A percentile compares a stretch with the other conserved stretches of the same genome.
phyloP scores from a whole-genome alignment of 257 asterid species.

The Ligustrum vulgare region DNA sequence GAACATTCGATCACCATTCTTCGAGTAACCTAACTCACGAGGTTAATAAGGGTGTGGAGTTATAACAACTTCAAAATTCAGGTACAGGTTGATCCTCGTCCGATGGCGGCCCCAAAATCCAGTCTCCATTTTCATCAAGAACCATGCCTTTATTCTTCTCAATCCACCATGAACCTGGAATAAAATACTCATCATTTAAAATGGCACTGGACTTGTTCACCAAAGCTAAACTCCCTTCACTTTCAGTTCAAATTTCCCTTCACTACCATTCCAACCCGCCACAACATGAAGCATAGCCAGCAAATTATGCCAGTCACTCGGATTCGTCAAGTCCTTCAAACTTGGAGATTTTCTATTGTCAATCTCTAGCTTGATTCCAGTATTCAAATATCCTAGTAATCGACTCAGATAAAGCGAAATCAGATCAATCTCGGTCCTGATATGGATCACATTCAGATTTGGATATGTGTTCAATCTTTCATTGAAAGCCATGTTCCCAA shows the following conservation, averaged over 20 bases:
- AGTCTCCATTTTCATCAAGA: slow-evolving; percentile 52
- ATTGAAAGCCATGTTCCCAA: slow-evolving; percentile 59
- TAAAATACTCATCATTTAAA: slow-evolving; percentile 68
- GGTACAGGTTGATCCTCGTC: slow-evolving; percentile 79
- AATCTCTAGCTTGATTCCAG: slow-evolving; percentile 47
- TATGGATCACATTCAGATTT: slow-evolving; percentile 64
- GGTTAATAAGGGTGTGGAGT: too few relatives aligned
- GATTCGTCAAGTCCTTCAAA: slow-evolving; percentile 55
- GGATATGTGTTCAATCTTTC: slow-evolving; percentile 35
- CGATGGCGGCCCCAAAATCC: slow-evolving; percentile 58
- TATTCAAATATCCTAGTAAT: slow-evolving; percentile 49
- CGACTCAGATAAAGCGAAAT: slow-evolving; percentile 62
- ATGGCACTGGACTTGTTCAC: slow-evolving; percentile 71
- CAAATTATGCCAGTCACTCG: slow-evolving; percentile 87
- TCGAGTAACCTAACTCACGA: neutral
- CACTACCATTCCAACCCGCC: slow-evolving; percentile 79
- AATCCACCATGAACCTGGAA: slow-evolving; percentile 89
- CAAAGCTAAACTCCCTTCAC: slow-evolving; percentile 68
- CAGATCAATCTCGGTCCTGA: slow-evolving; percentile 64
- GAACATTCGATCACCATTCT: neutral
- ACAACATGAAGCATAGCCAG: slow-evolving; percentile 77
- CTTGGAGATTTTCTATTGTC: slow-evolving; percentile 67
- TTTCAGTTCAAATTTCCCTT: slow-evolving; percentile 57
- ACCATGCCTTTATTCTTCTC: slow-evolving; percentile 86
- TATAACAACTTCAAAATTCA: slow-evolving; percentile 36